Evolutionary conservation across 1,284 basidiomycete genomes (phyloP), one percentile per base, ranked within the genome.

Genomic region (Laetiporus sulphureus): DNA sequence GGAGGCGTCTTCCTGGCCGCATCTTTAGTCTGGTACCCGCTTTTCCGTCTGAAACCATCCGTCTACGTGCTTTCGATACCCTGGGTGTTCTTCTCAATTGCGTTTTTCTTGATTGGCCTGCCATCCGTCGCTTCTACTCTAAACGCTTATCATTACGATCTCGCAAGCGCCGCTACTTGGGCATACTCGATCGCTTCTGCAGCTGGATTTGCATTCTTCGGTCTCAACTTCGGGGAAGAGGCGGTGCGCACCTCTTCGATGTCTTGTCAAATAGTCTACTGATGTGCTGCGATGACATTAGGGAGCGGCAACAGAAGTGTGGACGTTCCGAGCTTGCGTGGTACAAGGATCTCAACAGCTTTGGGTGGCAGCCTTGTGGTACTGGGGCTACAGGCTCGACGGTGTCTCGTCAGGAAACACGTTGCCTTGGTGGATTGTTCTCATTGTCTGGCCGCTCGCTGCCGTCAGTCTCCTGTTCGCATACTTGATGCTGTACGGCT

Each of bases 211-310:
- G 67, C 82, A 44, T 93, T 91, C 76, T 95, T 95, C 58, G 91
- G 91, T 61, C 75, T 93, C 51, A 95, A 95, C 66, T 95, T 94
- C 61, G 91, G 91, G 65, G 91, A 95, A 68, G 91, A 94, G 73
- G 91, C 91, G 23, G 88, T 83, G 60, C 29, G 78, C 7, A 19
- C 19, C n/a, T 6, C 38, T 5, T 25, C 20, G 36, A 10, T 30
- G 18, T 18, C 16, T 11, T 32, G 38, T 48, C 42, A 27, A 42
- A 50, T 53, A 41, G 57, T 36, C 37, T 21, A 20, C 37, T 38
- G 5, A 38, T 36, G 31, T 33, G 38, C 33, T 41, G 11, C 20
- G n/a, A n/a, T n/a, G n/a, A n/a, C n/a, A n/a, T 42, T 50, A 84
- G 81, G 85, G 91, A 56, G 90, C 91, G 41, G 88, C 90, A 1